phyloP scores from a whole-genome alignment of 2,329 filamentous ascomycete species.

The Teratosphaeria nubilosa region DNA sequence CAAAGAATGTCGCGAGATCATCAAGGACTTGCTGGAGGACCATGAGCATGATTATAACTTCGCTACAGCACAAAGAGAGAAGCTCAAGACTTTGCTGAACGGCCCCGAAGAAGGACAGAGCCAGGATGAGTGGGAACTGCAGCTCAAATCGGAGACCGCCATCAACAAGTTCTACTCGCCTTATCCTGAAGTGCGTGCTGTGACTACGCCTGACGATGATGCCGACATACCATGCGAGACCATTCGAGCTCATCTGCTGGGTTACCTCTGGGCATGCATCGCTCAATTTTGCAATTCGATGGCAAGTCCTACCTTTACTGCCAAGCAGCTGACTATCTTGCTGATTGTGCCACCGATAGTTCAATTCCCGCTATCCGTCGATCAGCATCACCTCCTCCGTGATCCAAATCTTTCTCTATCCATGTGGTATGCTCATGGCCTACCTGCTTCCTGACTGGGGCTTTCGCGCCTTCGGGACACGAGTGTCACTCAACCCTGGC shows the following conservation, averaged over 20 bases:
- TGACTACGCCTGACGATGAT: conserved; percentile 1
- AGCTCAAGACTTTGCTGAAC: background rate
- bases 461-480: background rate
- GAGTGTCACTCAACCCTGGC: conserved; percentile 2
- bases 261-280: conserved; percentile 1
- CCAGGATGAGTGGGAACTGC: conserved; percentile 69
- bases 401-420: conserved; percentile 2
- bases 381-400: background rate
- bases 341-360: background rate
- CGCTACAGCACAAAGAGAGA: conserved; percentile 1
- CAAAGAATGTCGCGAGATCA: background rate
- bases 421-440: background rate
- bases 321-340: background rate
- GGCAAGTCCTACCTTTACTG: background rate
- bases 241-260: conserved; percentile 1
- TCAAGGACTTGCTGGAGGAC: background rate
- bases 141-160: conserved; percentile 49
- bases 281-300: conserved; percentile 2
- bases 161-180: conserved; percentile 5
- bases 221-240: background rate
- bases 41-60: conserved; percentile 2
- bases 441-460: conserved; percentile 2
- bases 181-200: conserved; percentile 1
- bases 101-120: conserved; percentile 2
- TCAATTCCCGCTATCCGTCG: conserved; percentile 1